Percentiles rank a stretch among this genome's conserved stretches.
These are phyloP conservation scores for Diplodia corticola DNA, from an alignment of 2,329 filamentous ascomycete genomes.

Conservation along the genomic window DNA sequence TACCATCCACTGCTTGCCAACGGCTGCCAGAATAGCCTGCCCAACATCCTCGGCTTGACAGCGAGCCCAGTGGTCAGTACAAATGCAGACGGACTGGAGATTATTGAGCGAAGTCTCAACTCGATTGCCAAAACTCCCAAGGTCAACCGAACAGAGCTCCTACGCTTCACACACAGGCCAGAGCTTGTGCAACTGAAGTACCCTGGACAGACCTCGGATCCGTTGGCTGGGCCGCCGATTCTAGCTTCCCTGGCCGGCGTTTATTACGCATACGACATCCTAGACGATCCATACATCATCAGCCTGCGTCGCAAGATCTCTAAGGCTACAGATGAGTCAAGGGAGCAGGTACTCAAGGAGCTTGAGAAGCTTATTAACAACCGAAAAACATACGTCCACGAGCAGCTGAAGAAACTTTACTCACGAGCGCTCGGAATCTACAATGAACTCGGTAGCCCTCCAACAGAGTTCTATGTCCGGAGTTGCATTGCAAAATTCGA, in stretches of 20 bases:
- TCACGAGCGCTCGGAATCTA: conserved; percentile 36
- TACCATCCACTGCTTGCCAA: conserved; percentile 57
- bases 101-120: conserved; percentile 69
- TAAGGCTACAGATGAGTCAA: conserved; percentile 29
- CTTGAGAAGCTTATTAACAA: conserved; percentile 14
- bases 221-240: conserved; percentile 23
- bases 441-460: conserved; percentile 41
- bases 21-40: conserved; percentile 45
- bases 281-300: conserved; percentile 43
- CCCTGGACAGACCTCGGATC: not conserved
- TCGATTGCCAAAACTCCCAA: conserved; percentile 69
- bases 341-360: conserved; percentile 20
- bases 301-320: conserved; percentile 32
- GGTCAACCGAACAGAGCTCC: conserved; percentile 66
- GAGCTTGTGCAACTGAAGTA: conserved; percentile 45
- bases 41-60: conserved; percentile 74
- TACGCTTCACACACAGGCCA: conserved; percentile 69
- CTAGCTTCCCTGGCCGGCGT: conserved; percentile 28
- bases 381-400: conserved; percentile 42
- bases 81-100: conserved; percentile 55
- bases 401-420: conserved; percentile 40
- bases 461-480: conserved; percentile 43
- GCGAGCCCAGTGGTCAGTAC: conserved; percentile 73
- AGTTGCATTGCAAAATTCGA: conserved; percentile 34
- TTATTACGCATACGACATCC: conserved; percentile 36